These are phyloP conservation scores for Pterocarpus macrocarpus DNA, from an alignment of 306 rosid species.

Conservation along the genomic window DNA sequence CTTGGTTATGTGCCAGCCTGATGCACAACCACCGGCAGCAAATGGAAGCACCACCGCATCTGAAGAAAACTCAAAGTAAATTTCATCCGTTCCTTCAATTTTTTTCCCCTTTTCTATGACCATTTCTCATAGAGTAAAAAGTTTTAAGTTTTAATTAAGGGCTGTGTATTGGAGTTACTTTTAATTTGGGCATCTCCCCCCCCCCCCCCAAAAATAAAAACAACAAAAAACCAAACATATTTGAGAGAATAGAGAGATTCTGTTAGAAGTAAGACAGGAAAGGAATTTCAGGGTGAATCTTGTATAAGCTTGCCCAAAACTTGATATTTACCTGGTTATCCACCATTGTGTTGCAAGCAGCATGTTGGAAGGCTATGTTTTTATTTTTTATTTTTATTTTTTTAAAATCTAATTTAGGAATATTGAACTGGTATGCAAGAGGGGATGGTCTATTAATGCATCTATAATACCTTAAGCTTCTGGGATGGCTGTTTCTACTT, in stretches of 20 bases:
- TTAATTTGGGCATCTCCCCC: not conserved
- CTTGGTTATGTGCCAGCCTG: conserved; percentile 70
- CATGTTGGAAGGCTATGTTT: not conserved
- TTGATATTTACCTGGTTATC: conserved; percentile 7
- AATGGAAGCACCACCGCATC: conserved; percentile 64
- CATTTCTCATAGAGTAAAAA: conserved; percentile 26
- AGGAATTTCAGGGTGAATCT: not conserved
- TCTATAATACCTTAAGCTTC: conserved; percentile 24
- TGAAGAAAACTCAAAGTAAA: conserved; percentile 90
- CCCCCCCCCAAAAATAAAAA: too few relatives aligned
- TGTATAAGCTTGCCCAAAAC: not conserved
- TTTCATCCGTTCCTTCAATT: conserved; percentile 24
- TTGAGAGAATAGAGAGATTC: not conserved
- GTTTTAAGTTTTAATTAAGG: conserved; percentile 4
- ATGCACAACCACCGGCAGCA: conserved; percentile 65
- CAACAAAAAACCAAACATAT: too few relatives aligned
- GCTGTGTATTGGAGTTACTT: conserved; percentile 22
- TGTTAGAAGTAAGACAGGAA: conserved; percentile 7
- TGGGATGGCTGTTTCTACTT: conserved; percentile 16
- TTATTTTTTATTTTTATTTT: not conserved
- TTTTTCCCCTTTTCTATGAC: not conserved
- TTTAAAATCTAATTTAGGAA: not conserved
- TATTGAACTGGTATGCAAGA: conserved; percentile 2
- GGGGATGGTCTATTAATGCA: conserved; percentile 10
- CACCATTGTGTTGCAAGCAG: not conserved